A percentile compares a stretch with the other conserved stretches of the same genome.
phyloP scores from a whole-genome alignment of 2,329 filamentous ascomycete species.

The Pleoardoris graminearum region DNA sequence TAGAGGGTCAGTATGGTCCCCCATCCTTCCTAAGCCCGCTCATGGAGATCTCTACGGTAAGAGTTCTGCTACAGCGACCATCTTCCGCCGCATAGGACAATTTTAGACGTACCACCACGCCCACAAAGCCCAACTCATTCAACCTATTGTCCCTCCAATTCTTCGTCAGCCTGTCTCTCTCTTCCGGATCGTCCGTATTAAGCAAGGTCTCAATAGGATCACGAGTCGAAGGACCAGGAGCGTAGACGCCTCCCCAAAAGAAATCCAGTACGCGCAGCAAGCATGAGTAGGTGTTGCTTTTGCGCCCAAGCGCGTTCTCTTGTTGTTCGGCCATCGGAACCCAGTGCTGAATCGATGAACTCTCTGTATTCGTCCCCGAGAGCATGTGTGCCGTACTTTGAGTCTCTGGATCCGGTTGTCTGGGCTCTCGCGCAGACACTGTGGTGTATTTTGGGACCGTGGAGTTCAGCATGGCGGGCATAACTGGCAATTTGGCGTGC shows the following conservation, averaged over 20 bases:
- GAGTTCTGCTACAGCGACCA: background rate
- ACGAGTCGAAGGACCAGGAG: slow-evolving; percentile 39
- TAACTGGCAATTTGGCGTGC: background rate
- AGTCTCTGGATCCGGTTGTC: background rate
- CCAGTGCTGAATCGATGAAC: slow-evolving; percentile 22
- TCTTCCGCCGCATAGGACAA: background rate
- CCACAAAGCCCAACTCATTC: slow-evolving; percentile 49
- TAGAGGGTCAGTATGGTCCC: background rate
- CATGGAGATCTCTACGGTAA: too few relatives aligned
- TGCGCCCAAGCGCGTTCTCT: background rate
- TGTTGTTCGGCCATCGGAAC: slow-evolving; percentile 3
- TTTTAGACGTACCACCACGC: slow-evolving; percentile 43
- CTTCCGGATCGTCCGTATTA: slow-evolving; percentile 37
- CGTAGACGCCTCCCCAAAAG: slow-evolving; percentile 40
- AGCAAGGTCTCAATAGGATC: slow-evolving; percentile 45
- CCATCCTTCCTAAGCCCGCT: too few relatives aligned
- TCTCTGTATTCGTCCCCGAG: slow-evolving; percentile 7
- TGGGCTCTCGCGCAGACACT: background rate
- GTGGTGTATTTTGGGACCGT: background rate
- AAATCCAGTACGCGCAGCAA: slow-evolving; percentile 28
- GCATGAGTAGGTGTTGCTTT: slow-evolving; percentile 10
- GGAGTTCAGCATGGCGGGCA: background rate
- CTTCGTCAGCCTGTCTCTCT: slow-evolving; percentile 43
- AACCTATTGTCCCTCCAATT: slow-evolving; percentile 48
- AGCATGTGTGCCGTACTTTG: background rate